phyloP scores from a whole-genome alignment of 805 yeast genomes.

The Hemisphaericaspora nanyangensis region DNA sequence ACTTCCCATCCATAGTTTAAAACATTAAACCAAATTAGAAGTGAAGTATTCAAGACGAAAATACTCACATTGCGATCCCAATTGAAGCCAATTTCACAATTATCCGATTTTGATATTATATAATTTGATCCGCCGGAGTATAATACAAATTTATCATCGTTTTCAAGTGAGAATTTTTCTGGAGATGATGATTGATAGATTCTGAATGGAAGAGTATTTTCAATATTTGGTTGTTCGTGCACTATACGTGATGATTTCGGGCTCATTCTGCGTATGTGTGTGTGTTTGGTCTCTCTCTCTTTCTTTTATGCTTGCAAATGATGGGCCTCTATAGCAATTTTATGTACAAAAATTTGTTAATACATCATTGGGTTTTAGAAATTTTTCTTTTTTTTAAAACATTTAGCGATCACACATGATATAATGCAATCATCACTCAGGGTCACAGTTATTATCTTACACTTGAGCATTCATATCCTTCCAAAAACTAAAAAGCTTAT shows the following conservation, averaged over 20 bases:
- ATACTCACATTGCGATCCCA: conserved; percentile 8
- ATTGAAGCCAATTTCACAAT: not conserved
- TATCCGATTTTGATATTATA: not conserved
- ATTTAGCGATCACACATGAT: no score
- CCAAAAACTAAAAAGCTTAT: no score
- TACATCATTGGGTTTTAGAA: no score
- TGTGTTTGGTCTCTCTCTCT: not conserved
- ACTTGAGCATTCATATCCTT: no score
- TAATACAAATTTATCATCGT: conserved; percentile 39
- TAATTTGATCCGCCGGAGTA: conserved; percentile 32
- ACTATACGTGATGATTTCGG: conserved; percentile 10
- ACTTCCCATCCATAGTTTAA: conserved; percentile 26
- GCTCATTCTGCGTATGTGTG: conserved; percentile 2
- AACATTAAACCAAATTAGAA: conserved; percentile 27
- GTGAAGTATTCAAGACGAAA: conserved; percentile 31
- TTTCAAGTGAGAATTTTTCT: conserved; percentile 20
- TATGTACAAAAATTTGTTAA: no score
- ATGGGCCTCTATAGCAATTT: no score
- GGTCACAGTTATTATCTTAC: no score
- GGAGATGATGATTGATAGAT: conserved; percentile 37
- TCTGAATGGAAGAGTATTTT: conserved; percentile 34
- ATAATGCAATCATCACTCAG: no score
- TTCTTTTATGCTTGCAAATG: no score
- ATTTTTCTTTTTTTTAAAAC: no score
- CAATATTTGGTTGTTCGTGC: conserved; percentile 32